Evolutionary conservation across 306 rosid species (phyloP).

Genomic region (Mimosa bimucronata): DNA sequence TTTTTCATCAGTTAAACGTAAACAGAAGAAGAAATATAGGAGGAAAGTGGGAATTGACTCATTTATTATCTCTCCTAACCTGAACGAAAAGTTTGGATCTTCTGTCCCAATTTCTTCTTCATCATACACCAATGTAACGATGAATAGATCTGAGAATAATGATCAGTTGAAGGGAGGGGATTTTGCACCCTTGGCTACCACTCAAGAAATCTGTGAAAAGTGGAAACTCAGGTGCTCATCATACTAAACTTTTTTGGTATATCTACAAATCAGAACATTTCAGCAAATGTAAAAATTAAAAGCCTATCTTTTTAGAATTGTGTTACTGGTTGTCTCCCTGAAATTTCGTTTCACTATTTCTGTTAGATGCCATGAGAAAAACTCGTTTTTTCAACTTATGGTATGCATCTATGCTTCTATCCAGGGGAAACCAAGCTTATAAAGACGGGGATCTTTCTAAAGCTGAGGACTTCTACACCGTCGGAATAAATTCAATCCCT

Average conservation of each 20-base stretch:
- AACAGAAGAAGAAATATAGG: conserved; percentile 62
- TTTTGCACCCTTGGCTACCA: conserved; percentile 40
- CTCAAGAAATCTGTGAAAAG: conserved; percentile 68
- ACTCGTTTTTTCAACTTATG: conserved; percentile 28
- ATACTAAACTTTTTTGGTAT: not conserved
- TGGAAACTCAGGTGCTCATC: conserved; percentile 79
- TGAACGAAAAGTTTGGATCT: conserved; percentile 51
- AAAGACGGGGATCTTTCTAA: conserved; percentile 68
- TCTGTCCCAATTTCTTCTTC: conserved; percentile 52
- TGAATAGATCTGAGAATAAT: conserved; percentile 45
- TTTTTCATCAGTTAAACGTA: conserved; percentile 47
- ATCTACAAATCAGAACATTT: conserved; percentile 22
- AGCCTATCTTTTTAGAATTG: conserved; percentile 3
- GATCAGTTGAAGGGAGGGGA: conserved; percentile 47
- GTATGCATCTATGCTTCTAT: conserved; percentile 34
- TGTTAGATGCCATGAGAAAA: conserved; percentile 27
- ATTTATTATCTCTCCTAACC: conserved; percentile 50
- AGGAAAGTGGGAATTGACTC: conserved; percentile 48
- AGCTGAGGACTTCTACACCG: conserved; percentile 86
- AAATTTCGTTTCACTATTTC: conserved; percentile 34
- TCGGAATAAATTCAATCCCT: conserved; percentile 74
- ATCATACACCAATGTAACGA: conserved; percentile 38
- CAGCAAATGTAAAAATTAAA: not conserved
- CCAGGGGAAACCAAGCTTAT: conserved; percentile 87
- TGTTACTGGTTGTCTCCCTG: conserved; percentile 8